Evolutionary conservation across 352 stramenopile species (phyloP).

Genomic region (Peronospora belbahrii): DNA sequence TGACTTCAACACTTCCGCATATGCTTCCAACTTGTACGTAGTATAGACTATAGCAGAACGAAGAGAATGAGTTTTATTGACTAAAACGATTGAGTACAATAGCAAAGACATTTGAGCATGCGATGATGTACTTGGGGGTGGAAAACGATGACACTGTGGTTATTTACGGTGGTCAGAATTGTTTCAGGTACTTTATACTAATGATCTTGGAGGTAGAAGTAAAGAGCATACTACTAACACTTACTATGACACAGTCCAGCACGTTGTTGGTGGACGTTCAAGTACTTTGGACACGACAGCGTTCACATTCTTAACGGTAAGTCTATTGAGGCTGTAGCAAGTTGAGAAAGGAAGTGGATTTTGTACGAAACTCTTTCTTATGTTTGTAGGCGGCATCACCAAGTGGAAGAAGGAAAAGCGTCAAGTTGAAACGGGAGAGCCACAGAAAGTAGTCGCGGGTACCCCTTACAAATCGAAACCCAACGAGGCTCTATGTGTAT

Average conservation of each 20-base stretch:
- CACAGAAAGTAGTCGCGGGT: slow-evolving; percentile 16
- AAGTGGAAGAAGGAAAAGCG: slow-evolving; percentile 68
- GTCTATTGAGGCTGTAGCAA: neutral
- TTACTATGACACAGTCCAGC: slow-evolving; percentile 31
- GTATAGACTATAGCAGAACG: neutral
- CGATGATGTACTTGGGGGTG: slow-evolving; percentile 61
- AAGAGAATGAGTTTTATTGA: neutral
- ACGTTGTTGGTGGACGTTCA: slow-evolving; percentile 87
- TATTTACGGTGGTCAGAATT: slow-evolving; percentile 77
- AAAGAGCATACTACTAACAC: neutral
- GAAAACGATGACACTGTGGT: slow-evolving; percentile 63
- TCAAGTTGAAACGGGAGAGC: slow-evolving; percentile 29
- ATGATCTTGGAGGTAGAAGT: neutral
- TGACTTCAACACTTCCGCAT: slow-evolving; percentile 65
- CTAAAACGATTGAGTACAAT: neutral
- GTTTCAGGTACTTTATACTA: slow-evolving; percentile 45
- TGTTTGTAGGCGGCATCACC: slow-evolving; percentile 36
- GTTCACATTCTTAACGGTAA: slow-evolving; percentile 85
- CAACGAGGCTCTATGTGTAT: slow-evolving; percentile 42
- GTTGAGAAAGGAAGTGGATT: neutral
- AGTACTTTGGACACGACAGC: slow-evolving; percentile 81
- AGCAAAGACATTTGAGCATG: slow-evolving; percentile 57
- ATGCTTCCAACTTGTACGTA: slow-evolving; percentile 59
- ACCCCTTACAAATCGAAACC: slow-evolving; percentile 40
- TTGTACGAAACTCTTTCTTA: neutral